Evolutionary conservation across 441 rosid species (phyloP).

Genomic region (Syzygium malaccense): DNA sequence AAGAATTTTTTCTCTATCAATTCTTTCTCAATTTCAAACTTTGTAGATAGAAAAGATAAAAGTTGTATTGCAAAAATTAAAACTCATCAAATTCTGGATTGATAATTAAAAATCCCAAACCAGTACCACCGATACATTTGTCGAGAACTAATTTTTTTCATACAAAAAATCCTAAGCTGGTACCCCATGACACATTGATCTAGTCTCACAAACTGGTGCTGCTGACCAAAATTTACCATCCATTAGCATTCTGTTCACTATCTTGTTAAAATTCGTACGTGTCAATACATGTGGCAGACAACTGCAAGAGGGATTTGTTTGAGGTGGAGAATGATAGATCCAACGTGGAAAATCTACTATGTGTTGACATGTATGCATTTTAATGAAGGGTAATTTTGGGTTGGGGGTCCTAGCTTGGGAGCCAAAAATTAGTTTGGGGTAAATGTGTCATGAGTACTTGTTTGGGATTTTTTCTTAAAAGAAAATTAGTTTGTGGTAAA

Average conservation of each 20-base stretch:
- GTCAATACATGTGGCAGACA: not conserved
- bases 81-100: not conserved
- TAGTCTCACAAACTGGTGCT: not conserved
- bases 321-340: not conserved
- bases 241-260: not conserved
- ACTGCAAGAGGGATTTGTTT: fast-evolving
- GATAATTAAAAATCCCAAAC: not conserved
- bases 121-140: fast-evolving
- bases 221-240: not conserved
- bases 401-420: not conserved
- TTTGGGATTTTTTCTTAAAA: not conserved
- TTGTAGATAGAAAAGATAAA: not conserved
- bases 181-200: not conserved
- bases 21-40: not conserved
- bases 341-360: not conserved
- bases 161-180: too few relatives aligned
- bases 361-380: not conserved
- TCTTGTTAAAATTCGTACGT: not conserved
- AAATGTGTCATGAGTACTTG: not conserved
- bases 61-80: not conserved
- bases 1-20: not conserved
- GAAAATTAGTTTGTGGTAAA: not conserved
- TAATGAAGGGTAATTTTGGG: not conserved
- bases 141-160: too few relatives aligned
- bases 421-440: not conserved